These are phyloP conservation scores for Naganishia vishniacii DNA, from an alignment of 768 basidiomycete genomes.

Conservation along the genomic window DNA sequence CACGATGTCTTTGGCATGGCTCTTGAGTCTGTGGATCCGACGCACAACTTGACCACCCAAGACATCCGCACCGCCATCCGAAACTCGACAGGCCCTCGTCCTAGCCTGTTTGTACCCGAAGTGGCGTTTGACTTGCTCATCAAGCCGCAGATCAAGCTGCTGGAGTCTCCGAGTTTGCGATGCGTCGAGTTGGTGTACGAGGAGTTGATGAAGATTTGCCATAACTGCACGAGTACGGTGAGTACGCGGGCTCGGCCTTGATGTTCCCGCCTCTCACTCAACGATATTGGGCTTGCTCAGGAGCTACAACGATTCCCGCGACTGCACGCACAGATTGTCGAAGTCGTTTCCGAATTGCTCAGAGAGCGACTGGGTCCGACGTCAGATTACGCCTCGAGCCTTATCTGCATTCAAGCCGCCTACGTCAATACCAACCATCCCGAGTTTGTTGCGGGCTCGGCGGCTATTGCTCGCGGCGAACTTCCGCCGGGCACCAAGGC, in stretches of 20 bases:
- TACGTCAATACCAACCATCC: conserved; percentile 99
- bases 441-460: conserved; percentile 76
- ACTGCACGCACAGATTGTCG: conserved; percentile 85
- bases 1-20: conserved; percentile 95
- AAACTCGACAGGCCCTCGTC: conserved; percentile 93
- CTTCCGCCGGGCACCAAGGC: conserved; percentile 28
- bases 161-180: conserved; percentile 87
- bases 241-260: conserved; percentile 38
- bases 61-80: conserved; percentile 98
- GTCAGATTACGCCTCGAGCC: conserved; percentile 88
- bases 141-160: conserved; percentile 93
- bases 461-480: conserved; percentile 49
- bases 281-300: not conserved
- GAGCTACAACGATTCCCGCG: conserved; percentile 93
- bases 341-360: conserved; percentile 91
- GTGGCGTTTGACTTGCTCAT: conserved; percentile 93
- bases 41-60: conserved; percentile 79
- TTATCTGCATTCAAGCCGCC: conserved; percentile 94
- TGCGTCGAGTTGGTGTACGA: conserved; percentile 99
- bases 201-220: conserved; percentile 97
- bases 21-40: conserved; percentile 80
- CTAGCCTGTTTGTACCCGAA: conserved; percentile 94
- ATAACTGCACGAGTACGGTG: conserved; percentile 89
- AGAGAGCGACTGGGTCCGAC: conserved; percentile 93
- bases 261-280: too few relatives aligned